These are phyloP conservation scores for Nicotiana knightiana DNA, from an alignment of 257 asterid genomes.

Conservation along the genomic window DNA sequence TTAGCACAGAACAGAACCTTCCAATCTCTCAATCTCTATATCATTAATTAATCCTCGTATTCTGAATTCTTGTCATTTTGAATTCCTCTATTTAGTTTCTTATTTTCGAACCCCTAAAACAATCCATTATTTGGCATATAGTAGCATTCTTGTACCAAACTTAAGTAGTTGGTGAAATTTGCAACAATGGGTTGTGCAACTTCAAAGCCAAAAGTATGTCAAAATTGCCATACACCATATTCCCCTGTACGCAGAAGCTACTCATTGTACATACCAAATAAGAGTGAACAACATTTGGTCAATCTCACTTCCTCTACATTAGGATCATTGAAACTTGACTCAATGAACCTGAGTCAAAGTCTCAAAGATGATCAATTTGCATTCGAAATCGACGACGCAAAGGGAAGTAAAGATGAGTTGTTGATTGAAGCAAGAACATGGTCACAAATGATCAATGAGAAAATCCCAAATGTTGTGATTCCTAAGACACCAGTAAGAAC, in stretches of 20 bases:
- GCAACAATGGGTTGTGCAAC: slow-evolving; percentile 12
- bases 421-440: slow-evolving; percentile 62
- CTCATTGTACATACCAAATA: neutral
- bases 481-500: slow-evolving; percentile 38
- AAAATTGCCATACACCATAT: slow-evolving; percentile 9
- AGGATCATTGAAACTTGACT: slow-evolving; percentile 71
- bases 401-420: slow-evolving; percentile 37
- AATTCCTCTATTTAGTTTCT: neutral
- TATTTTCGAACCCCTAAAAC: neutral
- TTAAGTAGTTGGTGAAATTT: neutral
- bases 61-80: neutral
- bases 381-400: neutral
- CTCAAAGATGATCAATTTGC: slow-evolving; percentile 20
- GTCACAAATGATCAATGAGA: slow-evolving; percentile 54
- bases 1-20: neutral
- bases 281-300: neutral
- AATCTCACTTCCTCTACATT: slow-evolving; percentile 67
- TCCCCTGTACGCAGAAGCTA: slow-evolving; percentile 3
- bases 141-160: too few species aligned
- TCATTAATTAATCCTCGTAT: neutral
- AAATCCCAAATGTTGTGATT: slow-evolving; percentile 31
- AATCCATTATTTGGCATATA: neutral
- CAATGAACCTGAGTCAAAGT: slow-evolving; percentile 17
- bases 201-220: slow-evolving; percentile 11
- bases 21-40: neutral